Evolutionary conservation across 78 protist genomes (phyloP), one percentile per base, ranked within the genome.

Genomic region (Blattamonas nauphoetae): DNA sequence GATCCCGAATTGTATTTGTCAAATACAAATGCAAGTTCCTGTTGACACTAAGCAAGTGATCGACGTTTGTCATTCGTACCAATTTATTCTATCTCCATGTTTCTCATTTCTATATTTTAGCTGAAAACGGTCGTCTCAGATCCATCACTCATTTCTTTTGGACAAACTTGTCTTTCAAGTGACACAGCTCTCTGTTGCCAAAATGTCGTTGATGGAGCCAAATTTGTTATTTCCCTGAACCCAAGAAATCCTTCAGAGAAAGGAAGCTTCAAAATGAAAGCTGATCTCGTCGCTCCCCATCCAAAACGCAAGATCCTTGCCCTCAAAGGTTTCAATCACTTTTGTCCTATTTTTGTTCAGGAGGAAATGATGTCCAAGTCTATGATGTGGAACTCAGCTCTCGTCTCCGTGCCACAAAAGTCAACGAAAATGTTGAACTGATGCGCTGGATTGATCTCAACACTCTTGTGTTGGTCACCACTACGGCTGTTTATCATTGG

Each of bases 401-500:
- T 63, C 92, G 94, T 88, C 42, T 97, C 91, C 94, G 96, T 90
- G 83, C 94, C 34, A 34, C n/a, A 78, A 85, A 34, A 46, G 87
- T 95, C 88, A 32, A 81, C 11, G 97, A 95, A 81, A 92, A 90
- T 11, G 94, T 97, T 0, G 94, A 91, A 34, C 97, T 89, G 91
- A 97, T 99, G 99, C 90, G 91, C 64, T 98, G 99, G 99, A 88
- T 97, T 86, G 45, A 88, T 43, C 85, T 81, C 29, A 85, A 45
- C 42, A 94, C 94, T 43, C 43, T 98, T 45, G 99, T 94, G 1
- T 44, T 98, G 21, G 98, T 97, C 34, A 97, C 99, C 29, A 86
- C 85, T 41, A 89, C 81, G 0, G 88, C 97, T n/a, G 99, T 96
- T 29, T 97, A 89, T 92, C 99, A 98, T 92, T 97, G 99, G 98